Percentiles rank a stretch among this genome's conserved stretches.
Conservation (phyloP, 495 filamentous ascomycete species). For the Echria macrotheca region DNA sequence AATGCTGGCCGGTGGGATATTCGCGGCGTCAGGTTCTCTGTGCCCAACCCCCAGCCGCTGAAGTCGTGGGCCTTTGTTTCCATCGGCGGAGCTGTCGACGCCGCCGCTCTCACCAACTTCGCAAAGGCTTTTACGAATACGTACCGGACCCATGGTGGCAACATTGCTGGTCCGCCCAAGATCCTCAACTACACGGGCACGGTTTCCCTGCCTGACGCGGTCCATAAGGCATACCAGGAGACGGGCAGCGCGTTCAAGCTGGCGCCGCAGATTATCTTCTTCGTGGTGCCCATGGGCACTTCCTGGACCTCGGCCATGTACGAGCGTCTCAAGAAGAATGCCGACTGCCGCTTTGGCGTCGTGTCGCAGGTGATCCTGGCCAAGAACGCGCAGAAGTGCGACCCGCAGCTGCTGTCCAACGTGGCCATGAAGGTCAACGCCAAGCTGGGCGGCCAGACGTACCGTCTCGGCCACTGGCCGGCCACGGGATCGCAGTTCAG, state of each 20-base stretch:
- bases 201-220: conserved; percentile 8
- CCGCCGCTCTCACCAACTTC: conserved; percentile 50
- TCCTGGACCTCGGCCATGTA: conserved; percentile 63
- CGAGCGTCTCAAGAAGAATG: conserved; percentile 71
- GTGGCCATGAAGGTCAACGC: conserved; percentile 92
- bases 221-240: conserved; percentile 13
- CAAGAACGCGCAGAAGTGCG: conserved; percentile 53
- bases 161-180: conserved; percentile 38
- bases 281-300: conserved; percentile 65
- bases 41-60: conserved; percentile 52
- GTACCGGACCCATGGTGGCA: conserved; percentile 70
- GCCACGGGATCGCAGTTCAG: no score
- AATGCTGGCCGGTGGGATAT: conserved; percentile 78
- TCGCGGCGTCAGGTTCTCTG: conserved; percentile 67
- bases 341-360: conserved; percentile 73
- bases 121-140: conserved; percentile 51
- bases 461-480: conserved; percentile 15
- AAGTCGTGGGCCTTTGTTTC: conserved; percentile 62
- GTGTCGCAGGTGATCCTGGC: conserved; percentile 67
- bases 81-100: conserved; percentile 23
- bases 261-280: conserved; percentile 60
- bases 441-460: conserved; percentile 82
- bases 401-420: conserved; percentile 78
- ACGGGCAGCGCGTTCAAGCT: conserved; percentile 11
- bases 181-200: conserved; percentile 14